Evolutionary conservation across 1,284 basidiomycete genomes (phyloP).

Genomic region (Apiotrichum montevideense): DNA sequence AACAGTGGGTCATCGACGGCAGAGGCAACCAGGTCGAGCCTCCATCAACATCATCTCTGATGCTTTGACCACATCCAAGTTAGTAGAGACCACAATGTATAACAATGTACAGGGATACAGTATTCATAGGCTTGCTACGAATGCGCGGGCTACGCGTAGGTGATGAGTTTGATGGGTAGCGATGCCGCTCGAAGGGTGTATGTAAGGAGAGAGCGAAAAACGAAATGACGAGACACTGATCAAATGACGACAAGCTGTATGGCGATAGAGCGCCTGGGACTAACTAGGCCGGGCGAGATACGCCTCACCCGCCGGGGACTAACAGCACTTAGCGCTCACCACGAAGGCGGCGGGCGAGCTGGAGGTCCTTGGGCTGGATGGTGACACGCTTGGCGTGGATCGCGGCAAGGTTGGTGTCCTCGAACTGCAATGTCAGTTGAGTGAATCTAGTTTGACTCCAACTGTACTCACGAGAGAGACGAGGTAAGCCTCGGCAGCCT

Average conservation of each 20-base stretch:
- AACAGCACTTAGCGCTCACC: conserved; percentile 49
- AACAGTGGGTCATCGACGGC: too few species aligned
- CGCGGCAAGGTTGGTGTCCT: conserved; percentile 49
- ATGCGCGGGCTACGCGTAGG: conserved; percentile 4
- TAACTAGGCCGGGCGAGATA: not conserved
- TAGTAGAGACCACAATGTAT: not conserved
- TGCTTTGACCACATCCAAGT: too few species aligned
- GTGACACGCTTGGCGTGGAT: conserved; percentile 55
- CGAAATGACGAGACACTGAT: conserved; percentile 18
- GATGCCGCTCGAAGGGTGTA: not conserved
- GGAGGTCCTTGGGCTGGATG: conserved; percentile 66
- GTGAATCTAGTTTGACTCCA: too few species aligned
- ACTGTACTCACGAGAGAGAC: conserved; percentile 35
- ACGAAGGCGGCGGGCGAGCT: conserved; percentile 57
- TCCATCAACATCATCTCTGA: too few species aligned
- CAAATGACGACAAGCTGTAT: not conserved
- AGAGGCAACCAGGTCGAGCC: too few species aligned
- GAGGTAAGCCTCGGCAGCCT: conserved; percentile 62
- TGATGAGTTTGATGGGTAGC: not conserved
- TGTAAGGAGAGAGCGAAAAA: conserved; percentile 35
- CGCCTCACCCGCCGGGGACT: not conserved
- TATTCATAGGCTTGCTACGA: conserved; percentile 2
- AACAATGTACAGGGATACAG: conserved; percentile 1
- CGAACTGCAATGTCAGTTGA: conserved; percentile 31
- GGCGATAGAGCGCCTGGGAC: too few species aligned